A percentile compares a stretch with the other conserved stretches of the same genome.
These are phyloP conservation scores for Westerdykella ornata DNA, from an alignment of 2,329 filamentous ascomycete species.

Conservation along the genomic window DNA sequence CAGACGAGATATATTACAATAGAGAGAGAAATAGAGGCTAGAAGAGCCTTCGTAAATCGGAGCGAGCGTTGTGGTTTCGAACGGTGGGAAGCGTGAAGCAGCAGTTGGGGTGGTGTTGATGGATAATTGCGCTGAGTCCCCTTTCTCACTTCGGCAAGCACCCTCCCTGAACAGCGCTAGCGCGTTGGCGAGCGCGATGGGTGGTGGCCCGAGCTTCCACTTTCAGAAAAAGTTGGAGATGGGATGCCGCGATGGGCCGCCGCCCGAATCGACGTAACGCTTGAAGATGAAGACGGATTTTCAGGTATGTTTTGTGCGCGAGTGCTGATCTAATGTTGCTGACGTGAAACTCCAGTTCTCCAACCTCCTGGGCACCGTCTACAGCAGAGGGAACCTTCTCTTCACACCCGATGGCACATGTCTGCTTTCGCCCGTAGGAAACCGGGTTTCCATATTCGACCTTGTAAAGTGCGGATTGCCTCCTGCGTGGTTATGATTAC, in stretches of 20 bases:
- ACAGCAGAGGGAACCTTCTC: slow-evolving; percentile 93
- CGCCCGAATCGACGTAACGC: not conserved
- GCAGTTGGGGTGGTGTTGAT: slow-evolving; percentile 18
- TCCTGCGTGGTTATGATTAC: not conserved
- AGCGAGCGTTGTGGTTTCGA: not conserved
- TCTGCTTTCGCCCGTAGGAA: slow-evolving; percentile 92
- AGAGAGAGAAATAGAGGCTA: not conserved
- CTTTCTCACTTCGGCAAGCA: slow-evolving; percentile 39
- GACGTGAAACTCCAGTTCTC: slow-evolving; percentile 66
- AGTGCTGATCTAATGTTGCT: slow-evolving; percentile 8
- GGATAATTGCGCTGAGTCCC: slow-evolving; percentile 37
- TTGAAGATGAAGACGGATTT: slow-evolving; percentile 94
- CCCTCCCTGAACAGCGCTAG: slow-evolving; percentile 33
- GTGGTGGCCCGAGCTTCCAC: slow-evolving; percentile 19
- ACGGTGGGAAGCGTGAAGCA: slow-evolving; percentile 4
- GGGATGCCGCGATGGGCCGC: slow-evolving; percentile 12
- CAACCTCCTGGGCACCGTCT: slow-evolving; percentile 95
- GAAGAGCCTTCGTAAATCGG: not conserved
- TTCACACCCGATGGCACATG: slow-evolving; percentile 95
- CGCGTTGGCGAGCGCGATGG: slow-evolving; percentile 22
- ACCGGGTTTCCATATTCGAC: slow-evolving; percentile 92
- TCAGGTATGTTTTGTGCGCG: slow-evolving; percentile 56
- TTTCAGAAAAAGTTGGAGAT: slow-evolving; percentile 34
- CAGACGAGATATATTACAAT: slow-evolving; percentile 1
- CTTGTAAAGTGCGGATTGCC: slow-evolving; percentile 69